These are phyloP conservation scores for Astrothelium macrocarpum DNA, from an alignment of 495 filamentous ascomycete genomes.

Conservation along the genomic window DNA sequence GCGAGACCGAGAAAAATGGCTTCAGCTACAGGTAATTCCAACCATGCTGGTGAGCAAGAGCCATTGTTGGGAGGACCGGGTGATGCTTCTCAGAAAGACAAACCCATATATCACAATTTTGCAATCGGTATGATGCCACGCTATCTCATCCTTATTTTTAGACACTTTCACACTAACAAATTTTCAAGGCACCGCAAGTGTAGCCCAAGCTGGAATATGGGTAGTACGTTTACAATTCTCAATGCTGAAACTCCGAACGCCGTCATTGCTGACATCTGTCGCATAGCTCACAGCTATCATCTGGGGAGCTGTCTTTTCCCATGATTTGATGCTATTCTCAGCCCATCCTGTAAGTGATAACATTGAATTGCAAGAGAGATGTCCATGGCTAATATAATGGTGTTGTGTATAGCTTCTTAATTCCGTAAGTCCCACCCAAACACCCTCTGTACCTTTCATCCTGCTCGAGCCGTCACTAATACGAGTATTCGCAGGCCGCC, in stretches of 20 bases:
- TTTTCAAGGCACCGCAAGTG: slow-evolving; percentile 51
- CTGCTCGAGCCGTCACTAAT: background rate
- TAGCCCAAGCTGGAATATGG: slow-evolving; percentile 59
- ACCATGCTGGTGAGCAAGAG: slow-evolving; percentile 50
- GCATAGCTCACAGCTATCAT: slow-evolving; percentile 58
- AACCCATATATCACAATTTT: slow-evolving; percentile 60
- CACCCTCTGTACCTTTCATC: background rate
- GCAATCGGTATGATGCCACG: slow-evolving; percentile 50
- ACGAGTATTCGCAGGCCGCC: slow-evolving; percentile 36
- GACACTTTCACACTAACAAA: background rate
- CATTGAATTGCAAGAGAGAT: background rate
- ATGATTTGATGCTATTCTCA: slow-evolving; percentile 63
- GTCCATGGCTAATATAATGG: slow-evolving; percentile 6
- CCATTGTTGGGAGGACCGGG: slow-evolving; percentile 68
- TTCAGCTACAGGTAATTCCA: slow-evolving; percentile 13
- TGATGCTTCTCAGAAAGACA: slow-evolving; percentile 59
- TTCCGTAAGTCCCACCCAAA: slow-evolving; percentile 30
- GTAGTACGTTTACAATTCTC: slow-evolving; percentile 39
- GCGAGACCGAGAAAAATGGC: slow-evolving; percentile 11
- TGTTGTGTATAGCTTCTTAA: slow-evolving; percentile 58
- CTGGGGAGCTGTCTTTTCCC: slow-evolving; percentile 62
- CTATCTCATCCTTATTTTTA: background rate
- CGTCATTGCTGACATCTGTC: slow-evolving; percentile 12
- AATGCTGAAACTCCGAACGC: background rate
- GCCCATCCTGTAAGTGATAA: slow-evolving; percentile 58